phyloP scores from a whole-genome alignment of 106 monocot species.

The Ottelia alismoides region DNA sequence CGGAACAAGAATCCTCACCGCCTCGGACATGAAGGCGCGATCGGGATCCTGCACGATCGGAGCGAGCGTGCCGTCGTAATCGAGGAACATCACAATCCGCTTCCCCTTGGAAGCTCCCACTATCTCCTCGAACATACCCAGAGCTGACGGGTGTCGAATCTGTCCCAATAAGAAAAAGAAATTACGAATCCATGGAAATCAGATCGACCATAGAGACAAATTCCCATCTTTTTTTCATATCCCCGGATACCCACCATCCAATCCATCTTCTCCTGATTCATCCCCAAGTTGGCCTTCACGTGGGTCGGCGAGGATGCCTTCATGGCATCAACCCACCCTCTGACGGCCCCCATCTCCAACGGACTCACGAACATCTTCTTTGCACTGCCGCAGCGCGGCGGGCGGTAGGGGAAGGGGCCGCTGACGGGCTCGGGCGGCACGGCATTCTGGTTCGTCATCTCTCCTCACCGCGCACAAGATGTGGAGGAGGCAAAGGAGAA shows the following conservation, averaged over 20 bases:
- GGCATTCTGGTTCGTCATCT: slow-evolving; percentile 40
- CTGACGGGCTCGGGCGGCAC: slow-evolving; percentile 18
- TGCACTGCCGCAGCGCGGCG: slow-evolving; percentile 8
- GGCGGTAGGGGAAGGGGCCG: slow-evolving; percentile 14
- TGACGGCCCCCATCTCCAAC: slow-evolving; percentile 5
- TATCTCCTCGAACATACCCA: slow-evolving; percentile 31
- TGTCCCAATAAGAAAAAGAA: neutral
- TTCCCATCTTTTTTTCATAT: too few relatives aligned
- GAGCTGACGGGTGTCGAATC: slow-evolving; percentile 33
- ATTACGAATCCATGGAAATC: neutral
- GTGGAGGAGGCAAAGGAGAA: too few relatives aligned
- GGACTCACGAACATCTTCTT: slow-evolving; percentile 5
- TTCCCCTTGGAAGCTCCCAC: slow-evolving; percentile 30
- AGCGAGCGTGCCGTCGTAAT: slow-evolving; percentile 58
- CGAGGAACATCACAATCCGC: slow-evolving; percentile 46
- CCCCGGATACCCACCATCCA: slow-evolving; percentile 17
- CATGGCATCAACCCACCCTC: slow-evolving; percentile 23
- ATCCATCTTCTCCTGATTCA: neutral
- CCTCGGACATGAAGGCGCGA: slow-evolving; percentile 43
- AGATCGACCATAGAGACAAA: neutral
- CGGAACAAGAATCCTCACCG: slow-evolving; percentile 10
- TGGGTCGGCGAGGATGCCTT: slow-evolving; percentile 27
- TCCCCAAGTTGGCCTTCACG: slow-evolving; percentile 4
- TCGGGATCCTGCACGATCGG: slow-evolving; percentile 60
- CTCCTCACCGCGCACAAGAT: too few relatives aligned